A percentile compares a stretch with the other conserved stretches of the same genome.
Evolutionary conservation across 768 basidiomycete genomes (phyloP).

Genomic region (Gymnopilus dilepis): DNA sequence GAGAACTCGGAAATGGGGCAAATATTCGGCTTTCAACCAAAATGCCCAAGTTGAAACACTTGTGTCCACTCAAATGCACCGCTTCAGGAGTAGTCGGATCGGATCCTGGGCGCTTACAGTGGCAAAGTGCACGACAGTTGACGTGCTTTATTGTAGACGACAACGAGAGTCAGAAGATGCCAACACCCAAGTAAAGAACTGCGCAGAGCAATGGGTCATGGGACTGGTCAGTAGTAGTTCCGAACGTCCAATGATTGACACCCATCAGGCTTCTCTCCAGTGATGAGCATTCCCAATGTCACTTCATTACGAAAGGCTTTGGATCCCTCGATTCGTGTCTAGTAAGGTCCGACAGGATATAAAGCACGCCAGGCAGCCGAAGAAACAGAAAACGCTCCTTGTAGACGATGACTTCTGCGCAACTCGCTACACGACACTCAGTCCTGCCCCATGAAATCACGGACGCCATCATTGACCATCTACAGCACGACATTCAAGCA

Average conservation of each 20-base stretch:
- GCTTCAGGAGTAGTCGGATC: slow-evolving; percentile 4
- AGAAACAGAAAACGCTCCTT: neutral
- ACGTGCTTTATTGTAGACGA: neutral
- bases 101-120: slow-evolving; percentile 14
- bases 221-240: neutral
- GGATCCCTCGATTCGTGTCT: neutral
- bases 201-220: neutral
- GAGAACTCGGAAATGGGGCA: no score
- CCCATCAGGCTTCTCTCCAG: neutral
- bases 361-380: neutral
- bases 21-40: no score
- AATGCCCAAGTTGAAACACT: no score
- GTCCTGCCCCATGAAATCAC: slow-evolving; percentile 36
- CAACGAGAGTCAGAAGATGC: neutral
- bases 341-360: neutral
- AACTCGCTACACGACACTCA: slow-evolving; percentile 10
- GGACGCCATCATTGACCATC: slow-evolving; percentile 41
- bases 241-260: neutral
- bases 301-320: neutral
- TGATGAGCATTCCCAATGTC: neutral
- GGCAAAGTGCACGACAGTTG: neutral
- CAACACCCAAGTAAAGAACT: neutral
- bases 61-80: no score
- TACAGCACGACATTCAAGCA: slow-evolving; percentile 29
- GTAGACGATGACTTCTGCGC: neutral